Evolutionary conservation across 192 early-diverging fungal genomes (phyloP).

Genomic region (Irineochytrium annulatum): DNA sequence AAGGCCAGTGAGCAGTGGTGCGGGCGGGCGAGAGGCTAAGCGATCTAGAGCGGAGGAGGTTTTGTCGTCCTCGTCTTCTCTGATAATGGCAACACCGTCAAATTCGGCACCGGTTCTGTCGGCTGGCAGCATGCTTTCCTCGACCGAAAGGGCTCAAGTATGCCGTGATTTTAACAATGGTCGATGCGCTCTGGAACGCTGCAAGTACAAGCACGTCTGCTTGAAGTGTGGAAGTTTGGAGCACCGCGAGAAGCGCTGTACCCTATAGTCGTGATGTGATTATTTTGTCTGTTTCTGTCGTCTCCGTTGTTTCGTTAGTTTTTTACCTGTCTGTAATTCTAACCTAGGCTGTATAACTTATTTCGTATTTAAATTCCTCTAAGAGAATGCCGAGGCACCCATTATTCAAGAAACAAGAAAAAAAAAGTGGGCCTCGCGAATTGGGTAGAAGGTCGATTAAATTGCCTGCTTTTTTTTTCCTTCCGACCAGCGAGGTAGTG

Average conservation of each 20-base stretch:
- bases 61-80: no score
- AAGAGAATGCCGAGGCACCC: no score
- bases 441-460: no score
- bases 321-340: no score
- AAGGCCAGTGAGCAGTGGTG: neutral
- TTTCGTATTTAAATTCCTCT: no score
- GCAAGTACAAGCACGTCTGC: conserved; percentile 24
- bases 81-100: no score
- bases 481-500: no score
- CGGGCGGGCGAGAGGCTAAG: neutral
- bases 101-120: neutral
- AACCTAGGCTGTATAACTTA: no score
- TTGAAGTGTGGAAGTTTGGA: conserved; percentile 17
- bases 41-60: neutral
- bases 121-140: neutral
- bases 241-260: conserved; percentile 24
- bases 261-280: conserved; percentile 4
- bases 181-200: conserved; percentile 15
- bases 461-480: no score
- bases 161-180: conserved; percentile 26
- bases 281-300: neutral
- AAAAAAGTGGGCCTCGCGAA: no score
- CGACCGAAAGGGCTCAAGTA: neutral
- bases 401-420: no score
- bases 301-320: no score